These are phyloP conservation scores for Noccaea bulbosa DNA, from an alignment of 345 rosid genomes.

Conservation along the genomic window DNA sequence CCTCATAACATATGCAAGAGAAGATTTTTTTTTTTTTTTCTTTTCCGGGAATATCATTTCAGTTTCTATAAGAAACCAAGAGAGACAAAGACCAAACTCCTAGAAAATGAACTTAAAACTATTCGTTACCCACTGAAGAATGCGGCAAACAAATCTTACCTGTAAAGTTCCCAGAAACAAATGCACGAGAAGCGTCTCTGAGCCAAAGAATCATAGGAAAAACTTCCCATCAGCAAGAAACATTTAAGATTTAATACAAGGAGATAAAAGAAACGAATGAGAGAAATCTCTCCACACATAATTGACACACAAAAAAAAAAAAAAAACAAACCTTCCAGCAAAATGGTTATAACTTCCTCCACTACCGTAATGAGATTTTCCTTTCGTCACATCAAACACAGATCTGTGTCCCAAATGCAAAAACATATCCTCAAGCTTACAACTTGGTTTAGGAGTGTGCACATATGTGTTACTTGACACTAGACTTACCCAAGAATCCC, in stretches of 20 bases:
- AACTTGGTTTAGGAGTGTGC: not conserved
- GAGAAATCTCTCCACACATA: conserved; percentile 11
- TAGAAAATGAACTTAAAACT: not conserved
- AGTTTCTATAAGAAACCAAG: not conserved
- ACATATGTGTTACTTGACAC: not conserved
- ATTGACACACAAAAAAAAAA: not conserved
- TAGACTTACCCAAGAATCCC: conserved; percentile 81
- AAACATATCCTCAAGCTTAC: not conserved
- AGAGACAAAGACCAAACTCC: conserved; percentile 14
- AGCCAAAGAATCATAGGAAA: conserved; percentile 26
- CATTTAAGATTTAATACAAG: conserved; percentile 6
- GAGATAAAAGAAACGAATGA: conserved; percentile 19
- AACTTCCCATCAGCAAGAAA: conserved; percentile 29
- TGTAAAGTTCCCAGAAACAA: conserved; percentile 95
- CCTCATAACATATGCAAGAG: not conserved
- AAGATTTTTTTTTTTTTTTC: not conserved
- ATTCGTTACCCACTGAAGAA: conserved; percentile 6
- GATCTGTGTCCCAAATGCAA: conserved; percentile 54
- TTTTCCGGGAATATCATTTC: not conserved
- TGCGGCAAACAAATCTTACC: conserved; percentile 49
- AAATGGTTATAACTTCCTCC: conserved; percentile 96
- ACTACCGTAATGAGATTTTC: conserved; percentile 85
- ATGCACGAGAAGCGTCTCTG: conserved; percentile 96
- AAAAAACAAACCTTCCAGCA: conserved; percentile 74
- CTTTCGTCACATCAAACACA: conserved; percentile 91